Conservation (phyloP, 352 stramenopile species). For the Pseudoperonospora humuli region DNA sequence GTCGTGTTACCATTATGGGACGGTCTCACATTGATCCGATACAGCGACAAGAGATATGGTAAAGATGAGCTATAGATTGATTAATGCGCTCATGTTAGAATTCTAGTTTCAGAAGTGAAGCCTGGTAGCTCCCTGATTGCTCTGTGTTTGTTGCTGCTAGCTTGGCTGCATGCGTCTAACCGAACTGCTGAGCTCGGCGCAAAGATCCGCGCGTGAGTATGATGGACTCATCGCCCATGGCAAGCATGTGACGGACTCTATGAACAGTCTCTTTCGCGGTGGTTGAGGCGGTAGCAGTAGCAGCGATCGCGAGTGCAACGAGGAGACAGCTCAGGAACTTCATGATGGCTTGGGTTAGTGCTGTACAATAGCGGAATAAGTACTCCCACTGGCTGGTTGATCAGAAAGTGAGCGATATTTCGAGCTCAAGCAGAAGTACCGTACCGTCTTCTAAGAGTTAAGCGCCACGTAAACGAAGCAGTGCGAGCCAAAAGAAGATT, state of each 20-base stretch:
- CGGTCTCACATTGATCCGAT: conserved; percentile 67
- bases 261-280: conserved; percentile 12
- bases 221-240: conserved; percentile 23
- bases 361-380: no score
- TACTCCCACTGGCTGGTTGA: no score
- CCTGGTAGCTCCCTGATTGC: no score
- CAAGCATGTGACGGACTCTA: conserved; percentile 17
- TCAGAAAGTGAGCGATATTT: no score
- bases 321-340: conserved; percentile 4
- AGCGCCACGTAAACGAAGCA: no score
- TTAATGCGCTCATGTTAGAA: no score
- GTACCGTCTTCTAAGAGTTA: no score
- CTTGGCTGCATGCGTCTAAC: background rate
- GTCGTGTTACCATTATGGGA: conserved; percentile 87
- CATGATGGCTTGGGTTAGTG: no score
- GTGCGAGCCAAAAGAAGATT: no score
- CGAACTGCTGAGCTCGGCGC: conserved; percentile 1
- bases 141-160: no score
- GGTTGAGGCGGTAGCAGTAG: background rate
- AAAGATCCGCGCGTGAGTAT: conserved; percentile 10
- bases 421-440: no score
- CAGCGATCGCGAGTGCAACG: background rate
- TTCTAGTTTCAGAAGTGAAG: no score
- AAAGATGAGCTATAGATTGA: background rate
- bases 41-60: background rate